Conservation (phyloP, 2,329 filamentous ascomycete genomes). For the Fusarium phyllophilum region DNA sequence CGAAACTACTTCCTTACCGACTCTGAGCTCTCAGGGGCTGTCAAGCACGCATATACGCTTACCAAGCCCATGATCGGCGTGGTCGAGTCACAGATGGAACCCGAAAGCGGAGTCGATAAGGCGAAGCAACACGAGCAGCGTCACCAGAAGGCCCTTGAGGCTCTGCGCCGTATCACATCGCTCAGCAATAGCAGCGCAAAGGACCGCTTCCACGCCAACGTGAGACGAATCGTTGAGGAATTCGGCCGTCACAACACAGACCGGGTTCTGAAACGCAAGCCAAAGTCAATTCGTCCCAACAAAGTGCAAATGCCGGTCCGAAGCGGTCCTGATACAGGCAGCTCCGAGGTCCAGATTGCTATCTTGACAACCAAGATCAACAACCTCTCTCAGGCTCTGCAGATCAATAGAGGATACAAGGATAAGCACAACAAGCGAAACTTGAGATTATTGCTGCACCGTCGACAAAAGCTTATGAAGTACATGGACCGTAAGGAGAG, state of each 20-base stretch:
- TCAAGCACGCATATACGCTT: conserved; percentile 74
- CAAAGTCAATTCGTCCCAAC: conserved; percentile 56
- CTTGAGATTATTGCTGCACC: conserved; percentile 84
- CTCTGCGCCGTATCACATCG: conserved; percentile 81
- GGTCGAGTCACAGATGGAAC: conserved; percentile 54
- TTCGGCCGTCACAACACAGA: conserved; percentile 96
- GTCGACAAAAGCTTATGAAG: conserved; percentile 84
- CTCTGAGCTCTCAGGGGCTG: conserved; percentile 71
- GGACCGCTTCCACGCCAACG: conserved; percentile 83
- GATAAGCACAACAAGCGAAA: conserved; percentile 97
- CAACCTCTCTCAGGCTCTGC: conserved; percentile 77
- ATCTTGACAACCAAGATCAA: conserved; percentile 95
- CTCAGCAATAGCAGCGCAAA: conserved; percentile 81
- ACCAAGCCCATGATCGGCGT: conserved; percentile 65
- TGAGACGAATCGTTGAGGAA: conserved; percentile 82
- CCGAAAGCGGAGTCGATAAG: conserved; percentile 50
- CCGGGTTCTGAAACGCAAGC: conserved; percentile 69
- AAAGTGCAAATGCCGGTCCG: conserved; percentile 61
- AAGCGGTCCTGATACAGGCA: conserved; percentile 92
- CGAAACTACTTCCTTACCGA: conserved; percentile 82
- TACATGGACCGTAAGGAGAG: conserved; percentile 92
- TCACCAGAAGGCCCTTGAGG: conserved; percentile 77
- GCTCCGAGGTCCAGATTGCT: conserved; percentile 96
- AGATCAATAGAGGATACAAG: conserved; percentile 74
- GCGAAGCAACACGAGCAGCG: conserved; percentile 59